These are phyloP conservation scores for Chalciporus sp. DNA, from an alignment of 1,284 basidiomycete species.

Conservation along the genomic window DNA sequence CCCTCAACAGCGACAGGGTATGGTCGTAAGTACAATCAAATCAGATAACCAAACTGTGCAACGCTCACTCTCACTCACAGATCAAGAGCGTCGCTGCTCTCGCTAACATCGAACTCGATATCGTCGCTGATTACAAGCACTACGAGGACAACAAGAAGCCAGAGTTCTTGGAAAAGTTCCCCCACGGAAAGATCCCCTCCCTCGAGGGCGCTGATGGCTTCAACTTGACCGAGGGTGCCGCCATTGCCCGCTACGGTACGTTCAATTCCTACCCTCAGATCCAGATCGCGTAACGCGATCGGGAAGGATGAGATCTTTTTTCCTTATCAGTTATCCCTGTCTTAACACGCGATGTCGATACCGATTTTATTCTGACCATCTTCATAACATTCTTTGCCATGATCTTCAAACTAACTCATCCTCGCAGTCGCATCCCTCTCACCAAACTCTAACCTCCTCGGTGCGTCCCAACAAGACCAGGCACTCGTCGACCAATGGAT, in stretches of 20 bases:
- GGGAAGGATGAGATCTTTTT: slow-evolving; percentile 24
- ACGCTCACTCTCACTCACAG: slow-evolving; percentile 37
- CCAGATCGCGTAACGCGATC: slow-evolving; percentile 15
- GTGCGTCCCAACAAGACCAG: slow-evolving; percentile 53
- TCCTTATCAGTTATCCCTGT: slow-evolving; percentile 60
- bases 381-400: slow-evolving; percentile 5
- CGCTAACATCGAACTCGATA: slow-evolving; percentile 68
- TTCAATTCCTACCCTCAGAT: slow-evolving; percentile 32
- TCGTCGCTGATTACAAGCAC: slow-evolving; percentile 60
- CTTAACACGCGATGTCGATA: slow-evolving; percentile 59
- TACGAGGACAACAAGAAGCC: slow-evolving; percentile 77
- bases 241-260: slow-evolving; percentile 92
- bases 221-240: slow-evolving; percentile 75
- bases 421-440: slow-evolving; percentile 70
- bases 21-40: slow-evolving; percentile 46
- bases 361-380: slow-evolving; percentile 39
- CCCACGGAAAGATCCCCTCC: slow-evolving; percentile 84
- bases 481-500: slow-evolving; percentile 74
- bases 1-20: slow-evolving; percentile 44
- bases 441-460: slow-evolving; percentile 69
- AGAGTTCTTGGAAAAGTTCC: slow-evolving; percentile 81
- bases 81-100: slow-evolving; percentile 75
- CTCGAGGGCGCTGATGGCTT: slow-evolving; percentile 81
- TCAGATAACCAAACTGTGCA: slow-evolving; percentile 3
- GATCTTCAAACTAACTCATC: slow-evolving; percentile 17